Conservation (phyloP, 805 yeast species). For the Saccharomyces jurei region DNA sequence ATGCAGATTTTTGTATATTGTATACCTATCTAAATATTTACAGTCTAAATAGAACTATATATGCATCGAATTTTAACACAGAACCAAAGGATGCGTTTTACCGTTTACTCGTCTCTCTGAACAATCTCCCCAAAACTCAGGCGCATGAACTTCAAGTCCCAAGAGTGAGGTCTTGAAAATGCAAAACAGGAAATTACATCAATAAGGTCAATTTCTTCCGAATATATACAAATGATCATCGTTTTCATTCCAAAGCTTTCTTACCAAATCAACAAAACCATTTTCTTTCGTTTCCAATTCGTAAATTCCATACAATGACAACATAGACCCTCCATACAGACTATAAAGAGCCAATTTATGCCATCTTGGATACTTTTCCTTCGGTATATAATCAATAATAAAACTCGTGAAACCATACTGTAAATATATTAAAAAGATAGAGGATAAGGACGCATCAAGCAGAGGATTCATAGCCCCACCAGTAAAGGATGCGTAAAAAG, state of each 20-base stretch:
- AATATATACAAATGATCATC: conserved; percentile 23
- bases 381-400: conserved; percentile 71
- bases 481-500: conserved; percentile 38
- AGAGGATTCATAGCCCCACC: conserved; percentile 42
- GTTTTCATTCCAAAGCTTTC: conserved; percentile 32
- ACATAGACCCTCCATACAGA: conserved; percentile 53
- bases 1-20: neutral
- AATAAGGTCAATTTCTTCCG: conserved; percentile 10
- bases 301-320: conserved; percentile 66
- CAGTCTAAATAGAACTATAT: neutral
- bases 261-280: conserved; percentile 48
- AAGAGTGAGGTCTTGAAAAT: neutral
- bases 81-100: neutral
- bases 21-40: too few relatives aligned
- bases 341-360: conserved; percentile 54
- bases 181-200: neutral
- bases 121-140: neutral
- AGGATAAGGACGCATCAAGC: conserved; percentile 49
- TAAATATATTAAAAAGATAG: conserved; percentile 53
- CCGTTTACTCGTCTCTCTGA: neutral
- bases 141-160: neutral
- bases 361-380: conserved; percentile 60
- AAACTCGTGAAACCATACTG: conserved; percentile 70
- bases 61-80: too few relatives aligned
- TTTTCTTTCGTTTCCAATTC: conserved; percentile 57